Evolutionary conservation across 805 yeast species (phyloP), one percentile per base, ranked within the genome.

Genomic region (Hanseniaspora occidentalis): DNA sequence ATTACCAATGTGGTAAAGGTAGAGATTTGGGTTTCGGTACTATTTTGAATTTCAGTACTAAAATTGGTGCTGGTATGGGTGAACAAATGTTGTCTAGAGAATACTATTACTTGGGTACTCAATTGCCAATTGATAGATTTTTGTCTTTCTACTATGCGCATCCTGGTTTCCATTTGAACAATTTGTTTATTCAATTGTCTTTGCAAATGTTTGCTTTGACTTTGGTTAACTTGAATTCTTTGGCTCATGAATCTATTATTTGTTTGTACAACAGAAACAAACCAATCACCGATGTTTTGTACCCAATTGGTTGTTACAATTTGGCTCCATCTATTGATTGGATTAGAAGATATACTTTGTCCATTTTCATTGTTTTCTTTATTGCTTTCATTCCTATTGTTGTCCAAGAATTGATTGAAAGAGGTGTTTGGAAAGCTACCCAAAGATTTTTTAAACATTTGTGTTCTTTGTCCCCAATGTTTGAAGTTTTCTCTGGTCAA

Each of bases 21-120:
- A 71, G 94, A 69, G 94, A 82, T 71, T 69, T 82, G 53, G 94
- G 94, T 57, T 82, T 82, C 61, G 86, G 86, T 44, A 80, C 92
- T 4, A 81, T 82, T 64, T 69, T 81, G 69, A 82, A 82, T 62
- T 82, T 82, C 71, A 81, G 86, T 18, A 81, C 88, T 33, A 82
- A 82, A 64, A 81, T 82, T 71, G 94, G 94, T 62, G 88, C 92
- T 50, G 94, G 94, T 64, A 82, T 82, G 94, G 92, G 92, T 60
- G 94, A 82, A 62, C 94, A 82, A 60, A 79, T 82, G 78, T 65
- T 82, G 45, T 80, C 88, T 21, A 71, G 94, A 64, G 94, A 82
- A 59, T 82, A 82, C 58, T 82, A 77, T 62, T 80, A 81, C 60
- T 61, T 82, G 60, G 85, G 89, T 54, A 78, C 89, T 29, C 86